These are phyloP conservation scores for Nothophoma quercina DNA, from an alignment of 2,329 filamentous ascomycete genomes.

Conservation along the genomic window DNA sequence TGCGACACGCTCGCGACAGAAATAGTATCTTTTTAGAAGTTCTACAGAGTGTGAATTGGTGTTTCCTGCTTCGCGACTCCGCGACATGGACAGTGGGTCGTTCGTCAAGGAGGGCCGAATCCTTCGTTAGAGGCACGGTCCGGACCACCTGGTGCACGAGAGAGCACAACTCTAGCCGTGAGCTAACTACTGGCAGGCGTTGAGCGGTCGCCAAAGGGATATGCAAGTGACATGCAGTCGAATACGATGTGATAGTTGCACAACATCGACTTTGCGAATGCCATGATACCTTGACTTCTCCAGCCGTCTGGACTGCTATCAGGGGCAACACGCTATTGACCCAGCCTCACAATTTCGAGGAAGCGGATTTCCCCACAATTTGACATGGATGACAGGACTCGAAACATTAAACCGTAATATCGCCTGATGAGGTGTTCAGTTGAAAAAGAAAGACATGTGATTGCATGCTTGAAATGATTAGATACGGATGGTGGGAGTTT, in stretches of 20 bases:
- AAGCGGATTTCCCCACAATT: constrained; percentile 15
- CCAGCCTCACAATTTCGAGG: constrained; percentile 20
- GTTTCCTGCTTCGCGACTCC: constrained; percentile 12
- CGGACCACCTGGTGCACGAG: constrained; percentile 2
- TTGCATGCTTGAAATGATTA: neutral
- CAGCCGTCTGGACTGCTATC: constrained; percentile 6
- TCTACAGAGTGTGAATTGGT: constrained; percentile 11
- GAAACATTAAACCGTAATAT: constrained; percentile 8
- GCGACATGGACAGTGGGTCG: constrained; percentile 12
- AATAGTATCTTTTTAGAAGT: constrained; percentile 8
- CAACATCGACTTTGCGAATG: constrained; percentile 7
- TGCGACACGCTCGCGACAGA: constrained; percentile 21
- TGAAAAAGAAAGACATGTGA: neutral
- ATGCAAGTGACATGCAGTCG: constrained; percentile 1
- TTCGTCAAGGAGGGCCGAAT: constrained; percentile 12
- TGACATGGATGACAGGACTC: constrained; percentile 11
- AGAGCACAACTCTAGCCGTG: constrained; percentile 9
- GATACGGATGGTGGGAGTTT: neutral
- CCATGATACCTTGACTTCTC: constrained; percentile 3
- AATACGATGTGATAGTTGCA: constrained; percentile 5
- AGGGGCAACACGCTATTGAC: constrained; percentile 9
- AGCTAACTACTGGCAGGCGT: constrained; percentile 13
- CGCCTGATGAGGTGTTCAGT: neutral
- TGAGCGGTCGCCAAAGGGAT: constrained; percentile 7
- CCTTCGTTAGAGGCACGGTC: constrained; percentile 13